Evolutionary conservation across 2,329 filamentous ascomycete species (phyloP).

Genomic region (Penicillium sp.): DNA sequence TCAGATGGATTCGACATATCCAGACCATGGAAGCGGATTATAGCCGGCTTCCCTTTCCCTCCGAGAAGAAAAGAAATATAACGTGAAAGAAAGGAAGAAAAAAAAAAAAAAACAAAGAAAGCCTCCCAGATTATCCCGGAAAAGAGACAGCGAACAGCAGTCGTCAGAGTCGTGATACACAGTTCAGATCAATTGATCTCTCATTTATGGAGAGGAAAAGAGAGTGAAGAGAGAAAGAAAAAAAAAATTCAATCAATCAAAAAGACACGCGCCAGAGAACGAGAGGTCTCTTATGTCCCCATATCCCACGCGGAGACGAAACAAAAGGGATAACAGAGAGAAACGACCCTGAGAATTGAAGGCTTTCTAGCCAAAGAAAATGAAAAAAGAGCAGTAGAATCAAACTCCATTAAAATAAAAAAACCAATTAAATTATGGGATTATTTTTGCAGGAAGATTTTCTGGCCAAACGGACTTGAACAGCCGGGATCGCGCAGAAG

Average conservation of each 20-base stretch:
- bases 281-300: conserved; percentile 17
- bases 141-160: conserved; percentile 15
- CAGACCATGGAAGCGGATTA: conserved; percentile 36
- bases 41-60: conserved; percentile 15
- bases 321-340: conserved; percentile 10
- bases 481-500: conserved; percentile 27
- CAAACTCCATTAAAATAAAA: conserved; percentile 18
- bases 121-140: conserved; percentile 29
- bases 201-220: conserved; percentile 9
- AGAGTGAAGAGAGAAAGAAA: conserved; percentile 14
- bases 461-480: conserved; percentile 19
- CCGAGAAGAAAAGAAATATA: conserved; percentile 9
- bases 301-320: conserved; percentile 11
- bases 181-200: conserved; percentile 22
- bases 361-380: conserved; percentile 23
- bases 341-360: conserved; percentile 9
- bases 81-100: conserved; percentile 14
- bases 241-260: conserved; percentile 15
- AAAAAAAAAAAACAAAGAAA: conserved; percentile 24
- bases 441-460: conserved; percentile 14
- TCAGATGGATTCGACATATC: conserved; percentile 46
- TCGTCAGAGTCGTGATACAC: conserved; percentile 10
- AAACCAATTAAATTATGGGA: not conserved
- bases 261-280: conserved; percentile 20
- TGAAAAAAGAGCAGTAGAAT: conserved; percentile 15